These are phyloP conservation scores for Lepidopterella palustris DNA, from an alignment of 495 filamentous ascomycete species.

Conservation along the genomic window DNA sequence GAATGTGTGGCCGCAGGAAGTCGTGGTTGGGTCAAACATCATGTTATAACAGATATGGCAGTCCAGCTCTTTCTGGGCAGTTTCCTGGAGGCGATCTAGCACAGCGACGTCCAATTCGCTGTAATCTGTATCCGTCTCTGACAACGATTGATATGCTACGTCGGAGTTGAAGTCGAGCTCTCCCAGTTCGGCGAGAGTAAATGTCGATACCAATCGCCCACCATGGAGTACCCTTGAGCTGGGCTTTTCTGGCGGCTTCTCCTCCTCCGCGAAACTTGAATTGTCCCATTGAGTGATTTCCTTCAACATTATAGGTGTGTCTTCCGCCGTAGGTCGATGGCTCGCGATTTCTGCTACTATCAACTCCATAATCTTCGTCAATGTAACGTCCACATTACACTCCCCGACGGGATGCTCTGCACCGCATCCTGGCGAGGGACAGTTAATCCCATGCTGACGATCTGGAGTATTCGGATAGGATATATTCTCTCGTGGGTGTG, in stretches of 20 bases:
- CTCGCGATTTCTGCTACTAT: conserved; percentile 45
- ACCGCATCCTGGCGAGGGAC: conserved; percentile 60
- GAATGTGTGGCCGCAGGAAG: conserved; percentile 82
- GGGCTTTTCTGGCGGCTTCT: conserved; percentile 29
- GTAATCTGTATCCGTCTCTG: conserved; percentile 34
- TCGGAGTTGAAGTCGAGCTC: conserved; percentile 49
- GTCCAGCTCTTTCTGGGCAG: conserved; percentile 62
- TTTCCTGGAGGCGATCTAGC: conserved; percentile 53
- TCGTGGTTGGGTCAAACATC: conserved; percentile 74
- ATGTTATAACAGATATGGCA: conserved; percentile 82
- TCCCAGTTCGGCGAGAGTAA: conserved; percentile 47
- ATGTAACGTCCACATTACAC: conserved; percentile 67
- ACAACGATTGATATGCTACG: conserved; percentile 45
- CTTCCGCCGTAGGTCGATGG: conserved; percentile 31
- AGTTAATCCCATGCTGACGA: conserved; percentile 61
- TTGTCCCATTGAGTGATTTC: conserved; percentile 43
- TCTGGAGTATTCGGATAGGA: conserved; percentile 63
- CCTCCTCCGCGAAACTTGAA: conserved; percentile 32
- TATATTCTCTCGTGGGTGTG: conserved; percentile 56
- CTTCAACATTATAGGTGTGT: conserved; percentile 37
- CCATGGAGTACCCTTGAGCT: conserved; percentile 38
- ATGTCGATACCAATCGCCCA: conserved; percentile 57
- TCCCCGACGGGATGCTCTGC: conserved; percentile 70
- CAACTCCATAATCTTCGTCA: conserved; percentile 56
- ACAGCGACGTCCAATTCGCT: conserved; percentile 45